phyloP scores from a whole-genome alignment of 2,329 filamentous ascomycete species.

The Mollisiaceae sp. region DNA sequence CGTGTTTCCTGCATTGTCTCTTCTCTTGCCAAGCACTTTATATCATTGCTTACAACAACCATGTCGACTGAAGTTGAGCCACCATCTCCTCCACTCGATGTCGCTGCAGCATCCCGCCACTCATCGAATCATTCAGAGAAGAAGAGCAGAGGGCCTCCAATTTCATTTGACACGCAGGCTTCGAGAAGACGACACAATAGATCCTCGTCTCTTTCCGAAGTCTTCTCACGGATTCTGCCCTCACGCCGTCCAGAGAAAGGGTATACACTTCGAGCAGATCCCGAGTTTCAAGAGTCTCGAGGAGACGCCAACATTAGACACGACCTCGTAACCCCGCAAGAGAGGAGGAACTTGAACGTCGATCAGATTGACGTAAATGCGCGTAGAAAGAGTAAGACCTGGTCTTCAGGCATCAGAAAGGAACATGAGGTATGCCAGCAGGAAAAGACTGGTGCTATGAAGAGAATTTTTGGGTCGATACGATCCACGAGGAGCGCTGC shows the following conservation, averaged over 20 bases:
- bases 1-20: background rate
- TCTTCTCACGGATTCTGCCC: slow-evolving; percentile 27
- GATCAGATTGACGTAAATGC: background rate
- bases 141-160: slow-evolving; percentile 10
- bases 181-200: slow-evolving; percentile 13
- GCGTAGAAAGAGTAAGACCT: background rate
- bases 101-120: background rate
- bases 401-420: background rate
- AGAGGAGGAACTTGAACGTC: background rate
- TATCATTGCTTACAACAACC: slow-evolving; percentile 3
- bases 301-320: background rate
- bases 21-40: background rate
- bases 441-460: background rate
- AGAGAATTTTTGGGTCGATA: slow-evolving; percentile 12
- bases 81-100: background rate
- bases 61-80: slow-evolving; percentile 19
- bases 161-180: slow-evolving; percentile 14
- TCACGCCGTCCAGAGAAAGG: slow-evolving; percentile 25
- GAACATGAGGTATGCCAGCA: background rate
- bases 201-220: slow-evolving; percentile 23
- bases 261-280: slow-evolving; percentile 20
- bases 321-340: background rate
- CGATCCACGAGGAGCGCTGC: background rate
- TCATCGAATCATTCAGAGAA: background rate
- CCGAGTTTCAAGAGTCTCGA: slow-evolving; percentile 3